Evolutionary conservation across 2,329 filamentous ascomycete genomes (phyloP), one percentile per base, ranked within the genome.

Genomic region (Blastomyces gilchristii): DNA sequence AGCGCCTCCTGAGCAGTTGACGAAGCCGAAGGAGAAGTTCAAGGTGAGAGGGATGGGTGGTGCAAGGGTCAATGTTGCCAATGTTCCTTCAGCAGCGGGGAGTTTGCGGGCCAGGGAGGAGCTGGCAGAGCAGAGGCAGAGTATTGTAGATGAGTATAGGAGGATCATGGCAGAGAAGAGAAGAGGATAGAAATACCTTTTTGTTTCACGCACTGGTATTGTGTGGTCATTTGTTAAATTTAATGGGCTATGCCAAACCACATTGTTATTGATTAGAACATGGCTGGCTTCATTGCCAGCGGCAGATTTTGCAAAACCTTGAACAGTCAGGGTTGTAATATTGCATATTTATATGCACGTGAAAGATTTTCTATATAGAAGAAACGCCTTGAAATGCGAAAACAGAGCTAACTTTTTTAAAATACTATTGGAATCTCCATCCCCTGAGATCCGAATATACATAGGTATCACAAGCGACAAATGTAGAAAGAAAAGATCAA

Each of bases 31-130:
- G 65, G 85, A 85, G 72, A 85, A 85, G 68, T 87, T 88, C 72
- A 84, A 88, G 71, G 78, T 88, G 8, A 82, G 84, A 57, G 73
- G 66, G 25, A 64, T 67, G 62, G 77, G 83, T 31, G 85, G 85
- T 0, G 87, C 87, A 0, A 82, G 80, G 67, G 86, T 88, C 0
- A 81, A 87, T 64, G 86, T 89, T 31, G 84, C 80, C 1, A 85
- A 88, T 72, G 83, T 91, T 53, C 89, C 89, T 9, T 85, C 85
- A 68, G 77, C 81, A 2, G 86, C 84, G 47, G 89, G 88, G 16
- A 90, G 87, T 79, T 77, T 92, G 76, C 83, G 86, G 71, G 81
- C 85, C 72, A 81, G 88, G 74, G 88, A 91, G 71, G 88, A 91
- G 75, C 72, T 93, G 63, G 85, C 86, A n/a, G 82, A 79, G 59